Conservation (phyloP, 2,329 filamentous ascomycete species). For the Penicillium griseofulvum region DNA sequence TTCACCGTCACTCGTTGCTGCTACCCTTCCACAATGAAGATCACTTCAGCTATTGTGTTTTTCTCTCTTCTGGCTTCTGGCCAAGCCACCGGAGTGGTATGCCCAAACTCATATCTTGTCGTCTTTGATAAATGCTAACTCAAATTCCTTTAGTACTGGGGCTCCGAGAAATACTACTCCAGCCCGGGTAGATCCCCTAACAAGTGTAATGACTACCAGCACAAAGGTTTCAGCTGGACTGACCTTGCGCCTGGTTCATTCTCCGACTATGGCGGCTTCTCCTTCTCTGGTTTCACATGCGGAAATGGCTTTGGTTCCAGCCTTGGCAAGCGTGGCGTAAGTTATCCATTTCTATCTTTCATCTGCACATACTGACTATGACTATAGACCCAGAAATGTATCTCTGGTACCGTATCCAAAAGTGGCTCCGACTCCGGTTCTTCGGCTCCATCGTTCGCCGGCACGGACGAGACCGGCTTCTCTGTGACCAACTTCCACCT, state of each 20-base stretch:
- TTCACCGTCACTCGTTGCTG: constrained; percentile 31
- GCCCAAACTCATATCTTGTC: constrained; percentile 23
- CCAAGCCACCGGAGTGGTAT: constrained; percentile 45
- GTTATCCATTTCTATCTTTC: constrained; percentile 27
- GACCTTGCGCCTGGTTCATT: constrained; percentile 63
- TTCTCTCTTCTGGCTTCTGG: constrained; percentile 48
- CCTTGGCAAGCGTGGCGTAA: constrained; percentile 39
- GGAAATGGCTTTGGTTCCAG: constrained; percentile 50
- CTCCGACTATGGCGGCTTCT: constrained; percentile 66
- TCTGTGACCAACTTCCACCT: constrained; percentile 74
- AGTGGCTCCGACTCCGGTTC: constrained; percentile 24
- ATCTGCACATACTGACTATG: constrained; percentile 6
- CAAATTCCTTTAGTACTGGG: constrained; percentile 44
- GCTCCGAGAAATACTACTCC: constrained; percentile 56
- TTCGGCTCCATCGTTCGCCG: constrained; percentile 59
- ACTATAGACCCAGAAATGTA: constrained; percentile 50
- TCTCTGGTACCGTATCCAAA: constrained; percentile 52
- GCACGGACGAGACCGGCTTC: constrained; percentile 58
- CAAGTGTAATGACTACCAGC: constrained; percentile 69
- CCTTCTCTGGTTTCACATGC: constrained; percentile 72
- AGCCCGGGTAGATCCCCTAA: constrained; percentile 73
- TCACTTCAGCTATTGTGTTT: constrained; percentile 22
- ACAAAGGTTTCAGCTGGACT: constrained; percentile 68
- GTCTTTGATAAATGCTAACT: constrained; percentile 1
- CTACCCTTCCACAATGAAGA: constrained; percentile 31